Evolutionary conservation across 129 eudicot species (phyloP).

Genomic region (Artemisia tridentata): DNA sequence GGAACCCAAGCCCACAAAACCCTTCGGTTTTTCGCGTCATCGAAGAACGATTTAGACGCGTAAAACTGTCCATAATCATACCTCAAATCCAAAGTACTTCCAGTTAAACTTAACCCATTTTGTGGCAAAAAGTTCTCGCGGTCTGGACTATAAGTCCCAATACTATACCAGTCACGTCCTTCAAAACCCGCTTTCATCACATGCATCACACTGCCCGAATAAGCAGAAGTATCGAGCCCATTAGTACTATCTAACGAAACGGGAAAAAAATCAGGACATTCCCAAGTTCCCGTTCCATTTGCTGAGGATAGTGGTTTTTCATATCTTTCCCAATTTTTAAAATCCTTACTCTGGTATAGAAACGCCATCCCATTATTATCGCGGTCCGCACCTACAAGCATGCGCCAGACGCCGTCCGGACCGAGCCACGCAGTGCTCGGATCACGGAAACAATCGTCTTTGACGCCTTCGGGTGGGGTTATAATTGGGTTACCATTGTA

Average conservation of each 20-base stretch:
- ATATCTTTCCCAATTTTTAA: conserved; percentile 23
- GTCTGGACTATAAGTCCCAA: conserved; percentile 33
- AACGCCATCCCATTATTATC: conserved; percentile 39
- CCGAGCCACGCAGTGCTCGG: conserved; percentile 46
- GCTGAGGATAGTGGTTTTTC: conserved; percentile 26
- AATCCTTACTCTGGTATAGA: conserved; percentile 37
- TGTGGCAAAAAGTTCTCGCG: conserved; percentile 39
- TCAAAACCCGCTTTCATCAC: conserved; percentile 38
- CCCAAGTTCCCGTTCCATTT: conserved; percentile 40
- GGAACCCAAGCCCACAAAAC: conserved; percentile 46
- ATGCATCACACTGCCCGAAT: conserved; percentile 23
- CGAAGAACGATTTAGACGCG: conserved; percentile 48
- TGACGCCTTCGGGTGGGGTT: conserved; percentile 40
- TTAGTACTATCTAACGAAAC: conserved; percentile 37
- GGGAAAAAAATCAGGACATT: conserved; percentile 37
- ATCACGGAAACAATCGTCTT: conserved; percentile 41
- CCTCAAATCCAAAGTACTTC: conserved; percentile 31
- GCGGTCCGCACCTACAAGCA: conserved; percentile 30
- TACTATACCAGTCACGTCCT: conserved; percentile 43
- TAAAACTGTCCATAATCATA: conserved; percentile 49
- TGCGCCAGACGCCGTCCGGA: conserved; percentile 34
- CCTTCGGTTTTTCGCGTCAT: conserved; percentile 37
- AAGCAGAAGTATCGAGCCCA: conserved; percentile 34
- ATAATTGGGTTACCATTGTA: conserved; percentile 29
- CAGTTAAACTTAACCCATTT: conserved; percentile 29